These are phyloP conservation scores for Neurospora discreta DNA, from an alignment of 495 filamentous ascomycete species.

Conservation along the genomic window DNA sequence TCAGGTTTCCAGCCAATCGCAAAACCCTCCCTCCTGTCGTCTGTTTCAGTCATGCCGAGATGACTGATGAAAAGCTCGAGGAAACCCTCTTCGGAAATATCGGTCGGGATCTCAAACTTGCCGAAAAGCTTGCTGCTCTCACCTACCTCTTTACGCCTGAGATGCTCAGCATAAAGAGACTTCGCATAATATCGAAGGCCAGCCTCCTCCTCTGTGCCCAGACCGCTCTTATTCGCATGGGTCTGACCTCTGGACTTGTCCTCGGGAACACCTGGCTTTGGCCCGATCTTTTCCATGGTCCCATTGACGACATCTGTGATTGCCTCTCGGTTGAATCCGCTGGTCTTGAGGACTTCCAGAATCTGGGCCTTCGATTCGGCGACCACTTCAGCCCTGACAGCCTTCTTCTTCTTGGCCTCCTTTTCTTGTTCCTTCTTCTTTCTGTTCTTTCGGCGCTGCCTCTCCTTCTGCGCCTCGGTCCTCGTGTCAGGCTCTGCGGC, in stretches of 20 bases:
- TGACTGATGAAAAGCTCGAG: not conserved
- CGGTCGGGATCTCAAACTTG: not conserved
- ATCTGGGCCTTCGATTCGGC: not conserved
- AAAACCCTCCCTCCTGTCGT: not conserved
- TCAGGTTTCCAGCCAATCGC: not conserved
- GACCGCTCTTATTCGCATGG: not conserved
- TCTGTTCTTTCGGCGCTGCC: not conserved
- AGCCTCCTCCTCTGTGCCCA: not conserved
- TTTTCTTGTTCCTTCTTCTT: not conserved
- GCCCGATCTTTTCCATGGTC: not conserved
- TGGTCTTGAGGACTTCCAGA: not conserved
- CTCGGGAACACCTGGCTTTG: not conserved
- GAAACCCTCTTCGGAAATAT: not conserved
- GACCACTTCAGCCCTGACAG: not conserved
- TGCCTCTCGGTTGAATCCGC: not conserved
- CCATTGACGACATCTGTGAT: not conserved
- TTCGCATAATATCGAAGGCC: not conserved
- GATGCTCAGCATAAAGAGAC: not conserved
- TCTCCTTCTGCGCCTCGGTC: not conserved
- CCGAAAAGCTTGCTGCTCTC: not conserved
- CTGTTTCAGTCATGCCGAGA: not conserved
- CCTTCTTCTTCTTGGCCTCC: not conserved
- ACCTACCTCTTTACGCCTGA: not conserved
- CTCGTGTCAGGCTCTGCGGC: not conserved
- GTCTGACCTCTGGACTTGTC: not conserved